Evolutionary conservation across 164 flowering plant genomes (phyloP).

Genomic region (Amborella trichopoda): DNA sequence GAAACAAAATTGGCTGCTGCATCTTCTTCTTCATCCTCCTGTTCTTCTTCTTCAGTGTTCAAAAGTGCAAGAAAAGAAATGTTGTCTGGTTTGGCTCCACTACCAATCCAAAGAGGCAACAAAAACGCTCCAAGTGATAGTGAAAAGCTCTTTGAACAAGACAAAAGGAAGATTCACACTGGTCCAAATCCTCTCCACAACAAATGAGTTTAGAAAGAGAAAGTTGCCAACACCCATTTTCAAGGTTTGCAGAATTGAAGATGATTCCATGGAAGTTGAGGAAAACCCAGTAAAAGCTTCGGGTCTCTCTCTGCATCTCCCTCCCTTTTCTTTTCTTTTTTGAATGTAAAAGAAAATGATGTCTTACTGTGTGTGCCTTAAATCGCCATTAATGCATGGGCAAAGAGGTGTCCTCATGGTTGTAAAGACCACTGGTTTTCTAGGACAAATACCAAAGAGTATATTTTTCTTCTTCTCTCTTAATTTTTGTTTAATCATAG

Average conservation of each 20-base stretch:
- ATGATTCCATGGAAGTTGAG: too few species aligned
- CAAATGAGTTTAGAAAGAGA: conserved; percentile 10
- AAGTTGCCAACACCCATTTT: background rate
- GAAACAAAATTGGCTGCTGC: too few species aligned
- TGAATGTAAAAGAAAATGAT: background rate
- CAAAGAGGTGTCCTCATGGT: background rate
- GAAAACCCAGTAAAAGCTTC: background rate
- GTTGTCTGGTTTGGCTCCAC: conserved; percentile 6
- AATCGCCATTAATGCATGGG: background rate
- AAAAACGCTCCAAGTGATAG: conserved; percentile 4
- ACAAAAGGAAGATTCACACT: conserved; percentile 50
- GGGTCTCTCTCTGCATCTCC: background rate
- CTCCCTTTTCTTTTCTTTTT: background rate
- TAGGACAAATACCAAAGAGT: background rate
- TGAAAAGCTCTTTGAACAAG: conserved; percentile 24
- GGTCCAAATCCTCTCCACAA: conserved; percentile 84
- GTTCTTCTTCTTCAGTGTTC: too few species aligned
- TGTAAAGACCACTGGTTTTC: background rate
- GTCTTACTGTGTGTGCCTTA: background rate
- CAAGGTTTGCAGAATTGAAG: too few species aligned
- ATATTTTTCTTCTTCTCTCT: too few species aligned
- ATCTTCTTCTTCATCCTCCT: too few species aligned
- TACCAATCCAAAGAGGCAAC: background rate
- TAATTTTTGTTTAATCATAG: too few species aligned
- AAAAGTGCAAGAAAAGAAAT: background rate